Evolutionary conservation across 257 asterid species (phyloP).

Genomic region (Perilla frutescens): DNA sequence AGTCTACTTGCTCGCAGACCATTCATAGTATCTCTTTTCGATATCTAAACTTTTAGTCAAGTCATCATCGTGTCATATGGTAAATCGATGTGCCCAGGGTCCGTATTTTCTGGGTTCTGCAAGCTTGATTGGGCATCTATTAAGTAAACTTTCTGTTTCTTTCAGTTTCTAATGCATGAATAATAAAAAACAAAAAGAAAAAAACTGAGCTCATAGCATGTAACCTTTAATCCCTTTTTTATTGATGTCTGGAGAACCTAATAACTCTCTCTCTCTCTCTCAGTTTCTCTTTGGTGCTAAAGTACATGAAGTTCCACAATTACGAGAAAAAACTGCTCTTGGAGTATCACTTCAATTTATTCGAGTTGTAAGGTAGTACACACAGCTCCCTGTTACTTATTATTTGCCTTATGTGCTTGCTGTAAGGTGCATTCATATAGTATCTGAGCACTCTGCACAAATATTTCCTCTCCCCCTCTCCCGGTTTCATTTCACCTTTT

Average conservation of each 20-base stretch:
- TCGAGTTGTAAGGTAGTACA: conserved; percentile 52
- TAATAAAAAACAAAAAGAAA: background rate
- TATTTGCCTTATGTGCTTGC: too few relatives aligned
- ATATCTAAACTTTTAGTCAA: too few relatives aligned
- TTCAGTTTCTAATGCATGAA: background rate
- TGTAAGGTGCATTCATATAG: background rate
- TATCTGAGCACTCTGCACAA: background rate
- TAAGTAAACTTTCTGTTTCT: too few relatives aligned
- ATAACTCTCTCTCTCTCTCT: conserved; percentile 4
- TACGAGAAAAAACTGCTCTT: conserved; percentile 47
- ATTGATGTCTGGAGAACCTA: background rate
- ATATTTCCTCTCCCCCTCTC: background rate
- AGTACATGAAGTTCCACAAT: conserved; percentile 48
- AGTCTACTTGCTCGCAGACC: too few relatives aligned
- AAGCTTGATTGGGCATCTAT: too few relatives aligned
- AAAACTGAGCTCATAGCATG: background rate
- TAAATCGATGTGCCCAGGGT: too few relatives aligned
- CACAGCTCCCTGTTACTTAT: background rate
- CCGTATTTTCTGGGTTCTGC: too few relatives aligned
- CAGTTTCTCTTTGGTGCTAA: conserved; percentile 61
- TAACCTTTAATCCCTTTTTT: background rate
- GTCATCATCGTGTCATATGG: too few relatives aligned
- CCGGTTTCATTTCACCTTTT: background rate
- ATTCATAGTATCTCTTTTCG: too few relatives aligned
- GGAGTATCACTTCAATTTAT: conserved; percentile 52